Evolutionary conservation across 176 grass and related monocot genomes (phyloP), one percentile per base, ranked within the genome.

Genomic region (Echinochloa phyllopogon): DNA sequence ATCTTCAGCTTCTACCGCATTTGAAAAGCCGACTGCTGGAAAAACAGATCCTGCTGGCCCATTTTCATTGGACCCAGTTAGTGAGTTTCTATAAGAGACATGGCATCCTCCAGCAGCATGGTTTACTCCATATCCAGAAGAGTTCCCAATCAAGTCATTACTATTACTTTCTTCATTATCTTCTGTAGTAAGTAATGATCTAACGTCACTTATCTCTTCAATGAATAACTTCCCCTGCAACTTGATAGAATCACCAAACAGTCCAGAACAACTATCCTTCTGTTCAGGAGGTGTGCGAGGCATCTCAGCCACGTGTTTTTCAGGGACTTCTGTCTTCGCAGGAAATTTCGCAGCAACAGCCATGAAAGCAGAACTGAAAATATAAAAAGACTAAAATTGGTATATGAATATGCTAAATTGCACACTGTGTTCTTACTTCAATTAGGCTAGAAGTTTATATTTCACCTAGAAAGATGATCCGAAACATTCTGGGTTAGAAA

Each of bases 401-500:
- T 65, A 79, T 51, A 45, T 23, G 12, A 41, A 45, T 39, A 83
- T 12, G 17, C 20, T 74, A 72, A 62, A 45, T 79, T 77, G 38
- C 23, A 83, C 57, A 9, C 23, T 65, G 24, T 72, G 74, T 74
- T 55, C 48, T 75, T 43, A 62, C 50, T 78, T 79, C 36, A 84
- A 82, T 56, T 57, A 42, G 38, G 74, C 13, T 42, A 75, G 65
- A 89, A 83, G 42, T 79, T 77, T 72, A 55, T n/a, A 82, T 81
- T 57, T 86, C 78, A 97, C 94, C 94, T 97, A 66, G 94, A 97
- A 86, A 97, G 94, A 97, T 92, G 92, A 84, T 97, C 94, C 2
- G 92, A 91, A 80, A 97, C 94, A 82, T 97, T 97, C 85, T 97
- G 94, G 62, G 94, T 97, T 76, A 97, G 94, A 83, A 94, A 97